Conservation (phyloP, 371 early-diverging fungal genomes). For the Mortierella sp. region DNA sequence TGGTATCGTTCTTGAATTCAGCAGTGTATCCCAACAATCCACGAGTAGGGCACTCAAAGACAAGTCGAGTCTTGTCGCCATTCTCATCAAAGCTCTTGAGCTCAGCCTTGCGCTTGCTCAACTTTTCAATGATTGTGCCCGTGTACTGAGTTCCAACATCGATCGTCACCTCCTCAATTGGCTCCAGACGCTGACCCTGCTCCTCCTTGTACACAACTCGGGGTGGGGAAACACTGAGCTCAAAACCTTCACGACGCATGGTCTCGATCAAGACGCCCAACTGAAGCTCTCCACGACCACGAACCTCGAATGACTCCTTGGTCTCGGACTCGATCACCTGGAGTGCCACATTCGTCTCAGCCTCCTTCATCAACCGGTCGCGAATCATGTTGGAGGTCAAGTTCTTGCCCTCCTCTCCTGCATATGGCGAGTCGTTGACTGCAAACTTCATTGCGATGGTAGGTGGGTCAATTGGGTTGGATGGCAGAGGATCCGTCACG, state of each 20-base stretch:
- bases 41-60: slow-evolving; percentile 81
- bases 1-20: slow-evolving; percentile 85
- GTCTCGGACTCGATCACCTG: slow-evolving; percentile 63
- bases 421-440: slow-evolving; percentile 85
- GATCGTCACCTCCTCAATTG: slow-evolving; percentile 83
- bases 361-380: slow-evolving; percentile 76
- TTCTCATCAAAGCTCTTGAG: slow-evolving; percentile 73
- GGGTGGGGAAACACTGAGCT: slow-evolving; percentile 82
- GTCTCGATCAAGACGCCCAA: slow-evolving; percentile 86
- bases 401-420: slow-evolving; percentile 76
- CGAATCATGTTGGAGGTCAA: slow-evolving; percentile 80
- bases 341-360: slow-evolving; percentile 83
- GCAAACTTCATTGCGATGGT: slow-evolving; percentile 84
- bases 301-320: slow-evolving; percentile 79
- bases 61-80: slow-evolving; percentile 74
- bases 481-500: slow-evolving; percentile 69
- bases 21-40: slow-evolving; percentile 81
- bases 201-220: slow-evolving; percentile 74
- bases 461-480: slow-evolving; percentile 80
- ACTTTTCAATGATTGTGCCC: slow-evolving; percentile 81
- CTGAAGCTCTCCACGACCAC: slow-evolving; percentile 86
- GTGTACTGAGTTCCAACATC: slow-evolving; percentile 74
- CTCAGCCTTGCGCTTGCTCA: slow-evolving; percentile 80
- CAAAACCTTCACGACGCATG: slow-evolving; percentile 88
- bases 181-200: slow-evolving; percentile 68